These are phyloP conservation scores for Candida tetrigidarum DNA, from an alignment of 1,139 yeast genomes.

Conservation along the genomic window DNA sequence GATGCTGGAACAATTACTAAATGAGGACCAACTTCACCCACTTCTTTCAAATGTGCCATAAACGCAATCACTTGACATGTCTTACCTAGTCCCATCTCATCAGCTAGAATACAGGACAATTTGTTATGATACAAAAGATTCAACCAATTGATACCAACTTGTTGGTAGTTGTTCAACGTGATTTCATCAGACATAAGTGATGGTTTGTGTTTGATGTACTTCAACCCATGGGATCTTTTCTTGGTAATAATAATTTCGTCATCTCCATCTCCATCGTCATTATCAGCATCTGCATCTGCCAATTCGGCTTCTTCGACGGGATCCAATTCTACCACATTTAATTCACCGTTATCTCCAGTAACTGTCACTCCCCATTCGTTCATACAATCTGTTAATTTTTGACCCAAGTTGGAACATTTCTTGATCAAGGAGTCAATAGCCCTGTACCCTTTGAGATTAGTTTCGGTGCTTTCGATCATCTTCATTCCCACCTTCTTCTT, in stretches of 20 bases:
- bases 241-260: slow-evolving; percentile 32
- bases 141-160: slow-evolving; percentile 96
- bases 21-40: slow-evolving; percentile 94
- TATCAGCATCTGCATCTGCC: no score
- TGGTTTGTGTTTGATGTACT: slow-evolving; percentile 76
- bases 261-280: slow-evolving; percentile 36
- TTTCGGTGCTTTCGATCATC: slow-evolving; percentile 70
- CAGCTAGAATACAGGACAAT: slow-evolving; percentile 92
- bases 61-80: slow-evolving; percentile 97
- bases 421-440: slow-evolving; percentile 92
- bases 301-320: slow-evolving; percentile 37
- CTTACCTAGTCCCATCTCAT: slow-evolving; percentile 98
- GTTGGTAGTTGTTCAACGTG: slow-evolving; percentile 84
- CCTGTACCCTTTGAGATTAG: slow-evolving; percentile 81
- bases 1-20: slow-evolving; percentile 94
- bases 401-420: slow-evolving; percentile 81
- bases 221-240: slow-evolving; percentile 28
- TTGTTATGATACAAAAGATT: slow-evolving; percentile 74
- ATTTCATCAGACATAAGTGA: slow-evolving; percentile 62
- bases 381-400: slow-evolving; percentile 71
- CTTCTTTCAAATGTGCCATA: slow-evolving; percentile 81
- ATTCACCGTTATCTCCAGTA: slow-evolving; percentile 66
- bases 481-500: slow-evolving; percentile 73
- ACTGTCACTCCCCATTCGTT: slow-evolving; percentile 84
- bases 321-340: slow-evolving; percentile 53